Base-by-base conservation (phyloP, 805 yeast species). In the Monosporozyma siamensis region DNA sequence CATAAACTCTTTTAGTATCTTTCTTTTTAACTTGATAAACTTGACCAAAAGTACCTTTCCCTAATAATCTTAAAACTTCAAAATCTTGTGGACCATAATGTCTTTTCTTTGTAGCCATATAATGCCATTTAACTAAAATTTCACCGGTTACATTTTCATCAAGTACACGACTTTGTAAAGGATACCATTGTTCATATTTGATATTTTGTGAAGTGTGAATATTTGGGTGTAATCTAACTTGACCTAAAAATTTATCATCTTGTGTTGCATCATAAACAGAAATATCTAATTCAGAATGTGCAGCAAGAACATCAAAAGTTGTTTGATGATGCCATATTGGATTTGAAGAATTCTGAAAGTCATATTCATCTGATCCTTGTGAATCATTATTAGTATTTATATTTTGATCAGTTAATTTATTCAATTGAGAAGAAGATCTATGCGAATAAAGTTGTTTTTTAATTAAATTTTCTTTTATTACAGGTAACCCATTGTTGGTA, bases 21-120 rank as follows among this genome's bases (percentile, higher is more conserved):
- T 74, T 74, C 72, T 90, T 92, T 49, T 82, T 79, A 35, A 92
- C 98, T 68, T 92, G 98, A 65, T 82, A 92, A 29, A 90, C 98
- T 67, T 87, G 95, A 25, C 98, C 98, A 70, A 90, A 90, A 1
- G 97, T 92, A 42, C 98, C 98, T 60, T 87, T 88, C 47, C 98
- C 98, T 47, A 90, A 70, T 41, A 90, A 70, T 56, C 96, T 74
- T 54, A 92, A 74, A 14, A 90, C 87, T 61, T 89, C 95, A 64
- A 92, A 92, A 65, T 92, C 97, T 40, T 81, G 82, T 4, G 98
- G 98, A 1, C 96, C 95, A 57, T 82, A 85, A 52, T 82, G 85
- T 53, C 78, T 77, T 61, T 84, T 82, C 40, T 77, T 69, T 17
- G 83, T 78, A 27, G 77, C 67, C 38, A 77, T 77, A 63, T 80